Conservation (phyloP, 2,329 filamentous ascomycete genomes). For the Penicillium olsonii region DNA sequence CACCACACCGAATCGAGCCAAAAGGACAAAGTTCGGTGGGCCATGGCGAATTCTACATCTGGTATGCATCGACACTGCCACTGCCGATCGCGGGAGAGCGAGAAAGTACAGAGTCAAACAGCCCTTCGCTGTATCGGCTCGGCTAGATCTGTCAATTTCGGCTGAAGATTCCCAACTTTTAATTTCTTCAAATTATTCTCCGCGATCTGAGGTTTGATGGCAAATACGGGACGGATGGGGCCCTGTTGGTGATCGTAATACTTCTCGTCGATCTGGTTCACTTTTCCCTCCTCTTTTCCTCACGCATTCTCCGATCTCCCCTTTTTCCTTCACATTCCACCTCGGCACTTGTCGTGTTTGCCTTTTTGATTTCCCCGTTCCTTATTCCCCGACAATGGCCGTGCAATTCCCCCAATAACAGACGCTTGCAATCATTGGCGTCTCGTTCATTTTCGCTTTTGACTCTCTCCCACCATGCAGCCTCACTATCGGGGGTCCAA, state of each 20-base stretch:
- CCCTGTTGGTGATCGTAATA: conserved; percentile 25
- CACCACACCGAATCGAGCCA: conserved; percentile 13
- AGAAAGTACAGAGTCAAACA: no score
- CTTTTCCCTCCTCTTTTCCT: conserved; percentile 5
- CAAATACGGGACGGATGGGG: conserved; percentile 26
- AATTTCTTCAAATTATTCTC: conserved; percentile 23
- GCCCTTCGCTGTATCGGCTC: neutral
- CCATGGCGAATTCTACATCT: conserved; percentile 9
- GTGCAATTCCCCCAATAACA: conserved; percentile 3
- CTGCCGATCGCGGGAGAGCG: conserved; percentile 34
- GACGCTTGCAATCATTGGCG: neutral
- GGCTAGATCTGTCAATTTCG: conserved; percentile 26
- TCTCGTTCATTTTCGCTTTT: neutral
- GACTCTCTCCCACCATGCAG: conserved; percentile 32
- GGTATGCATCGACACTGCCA: conserved; percentile 28
- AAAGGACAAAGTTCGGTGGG: conserved; percentile 20
- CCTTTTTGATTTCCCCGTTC: conserved; percentile 6
- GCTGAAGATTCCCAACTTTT: conserved; percentile 32
- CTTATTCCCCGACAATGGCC: conserved; percentile 5
- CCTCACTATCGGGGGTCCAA: conserved; percentile 34
- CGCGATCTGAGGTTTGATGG: conserved; percentile 25
- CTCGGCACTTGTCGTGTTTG: conserved; percentile 21
- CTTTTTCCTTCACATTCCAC: conserved; percentile 11
- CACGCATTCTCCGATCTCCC: conserved; percentile 24
- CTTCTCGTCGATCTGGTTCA: conserved; percentile 28